Evolutionary conservation across 1,284 basidiomycete species (phyloP).

Genomic region (Thecaphora frezii): DNA sequence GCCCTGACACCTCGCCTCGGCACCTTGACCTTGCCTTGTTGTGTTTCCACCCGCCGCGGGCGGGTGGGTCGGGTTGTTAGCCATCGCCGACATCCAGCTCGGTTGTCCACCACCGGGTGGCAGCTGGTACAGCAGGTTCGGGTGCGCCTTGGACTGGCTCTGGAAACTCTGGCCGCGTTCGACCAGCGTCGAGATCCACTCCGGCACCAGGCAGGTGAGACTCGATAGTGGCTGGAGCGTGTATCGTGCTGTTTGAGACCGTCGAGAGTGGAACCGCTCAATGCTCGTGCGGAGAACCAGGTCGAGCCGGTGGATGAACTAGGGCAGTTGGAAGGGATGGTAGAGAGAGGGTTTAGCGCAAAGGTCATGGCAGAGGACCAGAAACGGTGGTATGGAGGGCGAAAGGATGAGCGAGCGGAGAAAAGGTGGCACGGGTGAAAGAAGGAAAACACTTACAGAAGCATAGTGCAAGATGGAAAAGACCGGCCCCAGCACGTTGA

Average conservation of each 20-base stretch:
- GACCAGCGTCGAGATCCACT: not conserved
- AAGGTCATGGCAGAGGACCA: too few species aligned
- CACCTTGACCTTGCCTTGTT: too few species aligned
- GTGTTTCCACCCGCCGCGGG: too few species aligned
- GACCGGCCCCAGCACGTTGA: not conserved
- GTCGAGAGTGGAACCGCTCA: too few species aligned
- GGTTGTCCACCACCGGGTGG: not conserved
- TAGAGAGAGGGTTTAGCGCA: not conserved
- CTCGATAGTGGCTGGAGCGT: not conserved
- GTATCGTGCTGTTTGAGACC: not conserved
- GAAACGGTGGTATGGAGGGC: too few species aligned
- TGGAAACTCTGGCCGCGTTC: not conserved
- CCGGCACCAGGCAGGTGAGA: not conserved
- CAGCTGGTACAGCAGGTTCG: not conserved
- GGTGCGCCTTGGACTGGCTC: too few species aligned
- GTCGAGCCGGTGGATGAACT: not conserved
- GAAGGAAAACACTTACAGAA: conserved; percentile 1
- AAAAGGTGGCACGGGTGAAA: too few species aligned
- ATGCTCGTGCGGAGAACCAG: not conserved
- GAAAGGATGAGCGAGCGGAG: too few species aligned
- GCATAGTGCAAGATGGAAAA: conserved; percentile 1
- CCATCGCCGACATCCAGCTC: not conserved
- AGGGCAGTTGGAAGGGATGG: too few species aligned
- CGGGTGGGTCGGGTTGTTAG: too few species aligned
- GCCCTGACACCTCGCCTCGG: too few species aligned